A percentile compares a stretch with the other conserved stretches of the same genome.
These are phyloP conservation scores for Piromyces finnis DNA, from an alignment of 192 early-diverging fungal genomes.

Conservation along the genomic window DNA sequence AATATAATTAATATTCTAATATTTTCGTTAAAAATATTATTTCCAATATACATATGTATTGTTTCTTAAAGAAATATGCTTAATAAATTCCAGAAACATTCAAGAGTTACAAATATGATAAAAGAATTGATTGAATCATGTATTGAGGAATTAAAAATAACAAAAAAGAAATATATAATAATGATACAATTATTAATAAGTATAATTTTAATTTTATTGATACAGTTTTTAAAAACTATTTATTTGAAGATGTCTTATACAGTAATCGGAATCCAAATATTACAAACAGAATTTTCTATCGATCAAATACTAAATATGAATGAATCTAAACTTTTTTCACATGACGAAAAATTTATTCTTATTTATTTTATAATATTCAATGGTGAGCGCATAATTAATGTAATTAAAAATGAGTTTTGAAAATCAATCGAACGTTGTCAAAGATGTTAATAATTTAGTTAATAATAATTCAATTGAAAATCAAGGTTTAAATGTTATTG, in stretches of 20 bases:
- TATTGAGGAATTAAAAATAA: neutral
- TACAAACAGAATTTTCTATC: neutral
- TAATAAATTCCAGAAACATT: neutral
- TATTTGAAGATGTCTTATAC: neutral
- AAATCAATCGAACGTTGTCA: neutral
- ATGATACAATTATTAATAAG: neutral
- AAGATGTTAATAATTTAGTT: neutral
- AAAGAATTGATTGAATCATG: neutral
- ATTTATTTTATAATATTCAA: neutral
- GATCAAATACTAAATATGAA: neutral
- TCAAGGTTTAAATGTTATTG: neutral
- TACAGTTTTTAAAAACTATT: neutral
- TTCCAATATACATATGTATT: too few relatives aligned
- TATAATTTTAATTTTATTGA: neutral
- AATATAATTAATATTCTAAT: too few relatives aligned
- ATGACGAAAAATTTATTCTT: neutral
- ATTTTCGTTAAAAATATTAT: too few relatives aligned
- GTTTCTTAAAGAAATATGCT: neutral
- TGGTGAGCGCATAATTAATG: neutral
- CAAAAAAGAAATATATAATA: neutral
- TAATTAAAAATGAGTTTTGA: neutral
- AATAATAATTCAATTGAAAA: neutral
- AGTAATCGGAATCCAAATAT: neutral
- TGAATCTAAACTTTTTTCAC: neutral
- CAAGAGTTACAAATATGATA: neutral